Conservation (phyloP, 176 grass and related monocot genomes). For the Dendrocalamus sinicus region DNA sequence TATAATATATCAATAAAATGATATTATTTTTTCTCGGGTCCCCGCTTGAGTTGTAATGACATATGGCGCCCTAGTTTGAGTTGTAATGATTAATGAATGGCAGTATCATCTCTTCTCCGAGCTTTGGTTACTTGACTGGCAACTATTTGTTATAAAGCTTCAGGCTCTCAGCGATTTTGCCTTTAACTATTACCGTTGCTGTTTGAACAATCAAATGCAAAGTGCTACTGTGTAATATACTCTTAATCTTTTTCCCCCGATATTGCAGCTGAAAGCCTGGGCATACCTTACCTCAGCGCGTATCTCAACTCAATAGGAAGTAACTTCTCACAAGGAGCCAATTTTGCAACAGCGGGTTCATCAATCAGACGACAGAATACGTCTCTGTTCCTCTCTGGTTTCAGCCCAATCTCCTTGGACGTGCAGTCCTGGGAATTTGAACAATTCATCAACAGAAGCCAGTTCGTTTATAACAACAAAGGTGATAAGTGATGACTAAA, state of each 20-base stretch:
- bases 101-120: not conserved
- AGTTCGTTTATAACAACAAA: conserved; percentile 62
- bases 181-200: not conserved
- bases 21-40: too few relatives aligned
- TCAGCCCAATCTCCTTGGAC: conserved; percentile 85
- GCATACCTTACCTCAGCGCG: conserved; percentile 72
- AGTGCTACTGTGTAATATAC: not conserved
- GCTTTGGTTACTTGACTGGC: not conserved
- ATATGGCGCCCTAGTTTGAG: too few relatives aligned
- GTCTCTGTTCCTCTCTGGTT: conserved; percentile 75
- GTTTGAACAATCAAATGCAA: not conserved
- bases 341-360: conserved; percentile 89
- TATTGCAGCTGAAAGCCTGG: conserved; percentile 67
- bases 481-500: conserved; percentile 42
- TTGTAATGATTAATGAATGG: too few relatives aligned
- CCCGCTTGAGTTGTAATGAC: too few relatives aligned
- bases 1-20: too few relatives aligned
- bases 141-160: not conserved
- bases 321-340: conserved; percentile 89
- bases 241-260: not conserved
- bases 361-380: conserved; percentile 78
- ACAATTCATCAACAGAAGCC: conserved; percentile 79
- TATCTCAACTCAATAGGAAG: conserved; percentile 88
- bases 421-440: conserved; percentile 88
- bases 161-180: not conserved